Base-by-base conservation (phyloP, 805 yeast genomes). In the Jamesozyma spencerorum region DNA sequence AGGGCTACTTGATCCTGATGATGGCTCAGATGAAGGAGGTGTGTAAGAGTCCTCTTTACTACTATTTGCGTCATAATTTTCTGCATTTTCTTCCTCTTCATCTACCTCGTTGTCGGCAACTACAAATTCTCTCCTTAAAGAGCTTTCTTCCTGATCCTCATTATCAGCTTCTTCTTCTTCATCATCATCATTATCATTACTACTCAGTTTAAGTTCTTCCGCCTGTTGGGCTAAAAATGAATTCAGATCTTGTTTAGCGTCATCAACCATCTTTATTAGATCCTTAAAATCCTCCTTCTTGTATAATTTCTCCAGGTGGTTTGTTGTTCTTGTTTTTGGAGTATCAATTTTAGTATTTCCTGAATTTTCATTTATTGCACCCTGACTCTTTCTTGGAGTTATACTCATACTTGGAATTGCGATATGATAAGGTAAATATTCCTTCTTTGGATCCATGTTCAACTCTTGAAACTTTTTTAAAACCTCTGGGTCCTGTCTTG, bases 181-280 rank as follows among this genome's bases (percentile, higher is more conserved):
- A 7, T 36, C 46, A 1, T 24, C 38, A 1, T 32, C 32, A 3
- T 33, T 38, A 12, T 43, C 48, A n/a, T n/a, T n/a, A n/a, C n/a
- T n/a, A n/a, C n/a, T n/a, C n/a, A n/a, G n/a, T n/a, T n/a, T n/a
- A n/a, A n/a, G n/a, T 18, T 36, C 40, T 2, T 40, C 47, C 10
- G 34, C 37, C n/a, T 40, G 27, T 30, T 46, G 49, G 29, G 50
- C 42, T 18, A 56, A 38, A 5, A 52, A 47, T 10, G 43, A 40
- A 34, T 56, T 54, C 14, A 58, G 42, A 40, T 59, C 63, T 10
- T 55, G 46, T 19, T 54, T 46, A 6, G 63, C 53, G 2, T 53
- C 55, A 17, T 54, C 47, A 1, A 59, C 59, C 54, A 56, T 56
- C 17, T 50, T 38, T 2, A 58, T 47, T 13, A 59, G 44, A 12